Conservation (phyloP, 306 rosid species). For the Leucaena leucocephala region DNA sequence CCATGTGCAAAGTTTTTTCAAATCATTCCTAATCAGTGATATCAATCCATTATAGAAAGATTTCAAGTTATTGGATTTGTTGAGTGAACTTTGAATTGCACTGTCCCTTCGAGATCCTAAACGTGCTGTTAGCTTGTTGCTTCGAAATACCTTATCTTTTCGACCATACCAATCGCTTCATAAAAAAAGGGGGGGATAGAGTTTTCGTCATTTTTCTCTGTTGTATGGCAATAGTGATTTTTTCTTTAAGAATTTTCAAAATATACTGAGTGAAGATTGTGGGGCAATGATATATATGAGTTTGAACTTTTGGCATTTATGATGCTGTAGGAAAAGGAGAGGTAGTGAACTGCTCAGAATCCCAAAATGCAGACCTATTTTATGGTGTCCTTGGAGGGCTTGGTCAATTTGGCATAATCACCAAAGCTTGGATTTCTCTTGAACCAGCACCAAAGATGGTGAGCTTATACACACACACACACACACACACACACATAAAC, state of each 20-base stretch:
- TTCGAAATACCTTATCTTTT: not conserved
- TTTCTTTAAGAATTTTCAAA: not conserved
- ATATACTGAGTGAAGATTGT: slow-evolving; percentile 2
- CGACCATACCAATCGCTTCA: not conserved
- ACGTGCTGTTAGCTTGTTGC: not conserved
- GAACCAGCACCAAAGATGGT: slow-evolving; percentile 89
- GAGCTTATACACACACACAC: slow-evolving; percentile 22
- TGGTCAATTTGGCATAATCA: slow-evolving; percentile 95
- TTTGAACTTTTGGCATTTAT: not conserved
- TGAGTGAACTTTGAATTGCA: not conserved
- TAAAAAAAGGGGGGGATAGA: not conserved
- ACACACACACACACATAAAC: not conserved
- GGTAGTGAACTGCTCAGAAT: slow-evolving; percentile 71
- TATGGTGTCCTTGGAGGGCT: slow-evolving; percentile 90
- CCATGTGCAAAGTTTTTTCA: not conserved
- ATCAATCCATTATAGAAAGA: not conserved
- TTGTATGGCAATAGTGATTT: not conserved
- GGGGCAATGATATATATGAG: not conserved
- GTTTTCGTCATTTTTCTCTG: not conserved
- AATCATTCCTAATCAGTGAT: not conserved
- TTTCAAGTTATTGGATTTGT: not conserved
- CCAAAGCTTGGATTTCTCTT: slow-evolving; percentile 84
- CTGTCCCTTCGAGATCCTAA: not conserved
- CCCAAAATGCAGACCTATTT: slow-evolving; percentile 74
- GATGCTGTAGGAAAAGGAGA: slow-evolving; percentile 83